A percentile compares a stretch with the other conserved stretches of the same genome.
Conservation (phyloP, 2,329 filamentous ascomycete genomes). For the Ploettnerulaceae sp. region DNA sequence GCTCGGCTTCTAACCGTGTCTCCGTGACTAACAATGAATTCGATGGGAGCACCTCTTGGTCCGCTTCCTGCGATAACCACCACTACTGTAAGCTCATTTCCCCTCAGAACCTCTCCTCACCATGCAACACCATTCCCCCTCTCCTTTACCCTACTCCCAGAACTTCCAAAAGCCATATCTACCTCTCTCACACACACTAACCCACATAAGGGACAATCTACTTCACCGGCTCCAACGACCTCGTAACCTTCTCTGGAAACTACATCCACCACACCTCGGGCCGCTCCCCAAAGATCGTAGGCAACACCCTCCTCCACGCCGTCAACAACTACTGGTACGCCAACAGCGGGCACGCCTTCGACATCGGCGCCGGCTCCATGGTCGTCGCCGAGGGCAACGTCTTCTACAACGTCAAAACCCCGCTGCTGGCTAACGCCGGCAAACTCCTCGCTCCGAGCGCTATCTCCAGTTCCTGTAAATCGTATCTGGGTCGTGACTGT, state of each 20-base stretch:
- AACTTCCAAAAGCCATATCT: neutral
- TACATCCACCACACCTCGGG: conserved; percentile 43
- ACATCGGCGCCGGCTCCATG: conserved; percentile 32
- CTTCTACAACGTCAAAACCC: conserved; percentile 39
- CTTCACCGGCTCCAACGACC: conserved; percentile 38
- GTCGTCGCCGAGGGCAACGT: conserved; percentile 43
- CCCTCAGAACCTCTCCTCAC: too few relatives aligned
- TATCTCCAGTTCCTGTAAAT: too few relatives aligned
- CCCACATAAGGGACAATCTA: conserved; percentile 37
- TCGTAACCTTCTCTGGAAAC: conserved; percentile 41
- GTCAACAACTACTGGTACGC: conserved; percentile 42
- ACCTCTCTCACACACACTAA: neutral
- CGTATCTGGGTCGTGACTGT: too few relatives aligned
- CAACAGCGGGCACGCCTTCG: conserved; percentile 42
- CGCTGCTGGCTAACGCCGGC: conserved; percentile 19
- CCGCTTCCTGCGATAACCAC: conserved; percentile 41
- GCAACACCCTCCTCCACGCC: conserved; percentile 37
- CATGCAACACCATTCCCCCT: too few relatives aligned
- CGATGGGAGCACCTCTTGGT: conserved; percentile 40
- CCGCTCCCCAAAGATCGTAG: conserved; percentile 40
- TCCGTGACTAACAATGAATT: conserved; percentile 45
- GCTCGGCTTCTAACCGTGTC: conserved; percentile 35
- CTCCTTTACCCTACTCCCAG: too few relatives aligned
- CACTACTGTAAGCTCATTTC: conserved; percentile 35
- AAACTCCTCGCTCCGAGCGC: conserved; percentile 23